phyloP scores from a whole-genome alignment of 2,329 filamentous ascomycete species.

The Xylaria sp. region DNA sequence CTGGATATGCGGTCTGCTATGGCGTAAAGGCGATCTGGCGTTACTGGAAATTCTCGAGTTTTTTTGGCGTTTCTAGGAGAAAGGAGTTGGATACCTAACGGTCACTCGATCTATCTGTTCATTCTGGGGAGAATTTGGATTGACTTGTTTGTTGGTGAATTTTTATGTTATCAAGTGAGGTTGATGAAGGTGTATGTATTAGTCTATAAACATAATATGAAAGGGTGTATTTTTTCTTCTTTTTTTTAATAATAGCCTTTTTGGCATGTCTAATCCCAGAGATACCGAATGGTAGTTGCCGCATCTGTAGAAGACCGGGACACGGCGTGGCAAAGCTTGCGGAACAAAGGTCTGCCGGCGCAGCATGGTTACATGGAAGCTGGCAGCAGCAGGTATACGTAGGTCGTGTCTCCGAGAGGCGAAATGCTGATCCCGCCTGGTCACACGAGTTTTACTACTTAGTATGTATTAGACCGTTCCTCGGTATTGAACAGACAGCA shows the following conservation, averaged over 20 bases:
- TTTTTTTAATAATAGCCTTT: no score
- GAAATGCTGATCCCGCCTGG: neutral
- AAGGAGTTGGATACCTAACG: no score
- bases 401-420: neutral
- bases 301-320: neutral
- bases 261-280: neutral
- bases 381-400: no score
- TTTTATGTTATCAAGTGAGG: no score
- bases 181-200: neutral
- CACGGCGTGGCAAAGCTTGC: neutral
- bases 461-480: no score
- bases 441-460: neutral
- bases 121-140: no score
- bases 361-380: neutral
- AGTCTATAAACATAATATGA: neutral
- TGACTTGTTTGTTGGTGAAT: no score
- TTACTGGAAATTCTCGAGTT: no score
- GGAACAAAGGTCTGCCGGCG: slow-evolving; percentile 9
- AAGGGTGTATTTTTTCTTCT: neutral
- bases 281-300: neutral
- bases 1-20: no score
- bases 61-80: no score
- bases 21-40: no score
- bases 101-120: no score
- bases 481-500: neutral